Evolutionary conservation across 2,329 filamentous ascomycete species (phyloP).

Genomic region (Colletotrichum caudatum): DNA sequence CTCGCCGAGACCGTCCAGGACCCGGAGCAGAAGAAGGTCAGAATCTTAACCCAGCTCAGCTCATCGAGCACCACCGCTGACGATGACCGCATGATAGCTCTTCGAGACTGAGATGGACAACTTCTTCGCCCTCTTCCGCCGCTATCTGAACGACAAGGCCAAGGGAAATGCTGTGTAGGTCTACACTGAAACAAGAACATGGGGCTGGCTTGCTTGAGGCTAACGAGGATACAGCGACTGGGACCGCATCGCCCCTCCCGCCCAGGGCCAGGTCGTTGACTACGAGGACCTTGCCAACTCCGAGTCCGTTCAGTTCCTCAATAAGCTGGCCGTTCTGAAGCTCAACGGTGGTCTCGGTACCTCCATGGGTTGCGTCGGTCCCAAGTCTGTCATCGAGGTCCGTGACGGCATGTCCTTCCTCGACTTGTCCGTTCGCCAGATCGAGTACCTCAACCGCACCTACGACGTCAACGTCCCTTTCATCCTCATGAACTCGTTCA

Average conservation of each 20-base stretch:
- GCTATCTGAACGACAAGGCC: slow-evolving; percentile 98
- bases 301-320: slow-evolving; percentile 93
- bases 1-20: slow-evolving; percentile 92
- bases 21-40: slow-evolving; percentile 84
- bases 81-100: slow-evolving; percentile 64
- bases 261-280: slow-evolving; percentile 92
- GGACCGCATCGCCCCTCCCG: slow-evolving; percentile 95
- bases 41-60: slow-evolving; percentile 41
- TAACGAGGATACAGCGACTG: slow-evolving; percentile 75
- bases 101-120: slow-evolving; percentile 99
- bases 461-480: slow-evolving; percentile 98
- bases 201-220: slow-evolving; percentile 13
- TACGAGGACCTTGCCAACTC: slow-evolving; percentile 91
- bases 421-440: slow-evolving; percentile 97
- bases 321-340: slow-evolving; percentile 98
- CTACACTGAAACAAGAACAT: slow-evolving; percentile 13
- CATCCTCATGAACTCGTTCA: slow-evolving; percentile 99
- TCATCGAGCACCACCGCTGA: background rate
- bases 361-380: slow-evolving; percentile 98
- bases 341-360: slow-evolving; percentile 99
- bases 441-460: slow-evolving; percentile 98
- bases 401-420: slow-evolving; percentile 99
- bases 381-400: slow-evolving; percentile 99
- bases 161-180: slow-evolving; percentile 90
- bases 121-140: slow-evolving; percentile 98